These are phyloP conservation scores for Aphanomyces cochlioides DNA, from an alignment of 352 stramenopile species.

Conservation along the genomic window DNA sequence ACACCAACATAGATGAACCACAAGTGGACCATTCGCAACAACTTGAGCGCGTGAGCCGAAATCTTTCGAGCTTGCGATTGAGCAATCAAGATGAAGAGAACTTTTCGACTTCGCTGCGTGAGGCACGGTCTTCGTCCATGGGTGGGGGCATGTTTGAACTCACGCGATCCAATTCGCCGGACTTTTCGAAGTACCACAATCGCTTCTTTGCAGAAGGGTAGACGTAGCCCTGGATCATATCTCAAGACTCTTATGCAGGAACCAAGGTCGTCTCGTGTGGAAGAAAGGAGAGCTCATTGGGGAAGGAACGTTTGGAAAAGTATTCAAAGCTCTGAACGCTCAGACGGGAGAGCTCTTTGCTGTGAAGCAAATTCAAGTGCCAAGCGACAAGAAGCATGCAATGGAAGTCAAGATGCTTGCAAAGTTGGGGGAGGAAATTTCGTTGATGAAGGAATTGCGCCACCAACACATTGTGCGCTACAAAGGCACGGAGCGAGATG, in stretches of 20 bases:
- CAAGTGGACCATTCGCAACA: neutral
- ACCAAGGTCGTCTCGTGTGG: constrained; percentile 59
- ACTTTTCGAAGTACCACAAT: constrained; percentile 22
- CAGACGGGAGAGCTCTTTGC: constrained; percentile 88
- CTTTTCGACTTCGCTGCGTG: neutral
- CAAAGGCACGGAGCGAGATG: constrained; percentile 73
- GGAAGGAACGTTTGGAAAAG: constrained; percentile 91
- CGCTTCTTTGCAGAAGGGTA: constrained; percentile 14
- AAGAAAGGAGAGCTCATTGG: constrained; percentile 93
- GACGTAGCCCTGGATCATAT: constrained; percentile 20
- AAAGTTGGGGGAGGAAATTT: constrained; percentile 86
- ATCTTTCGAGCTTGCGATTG: neutral
- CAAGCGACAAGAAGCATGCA: constrained; percentile 50
- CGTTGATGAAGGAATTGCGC: constrained; percentile 91
- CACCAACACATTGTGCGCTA: constrained; percentile 96
- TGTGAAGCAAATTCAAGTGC: constrained; percentile 85
- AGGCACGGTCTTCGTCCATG: constrained; percentile 10
- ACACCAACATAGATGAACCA: too few species aligned
- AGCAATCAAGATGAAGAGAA: constrained; percentile 3
- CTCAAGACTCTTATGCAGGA: constrained; percentile 31
- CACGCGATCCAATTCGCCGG: constrained; percentile 28
- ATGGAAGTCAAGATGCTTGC: constrained; percentile 46
- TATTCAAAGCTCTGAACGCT: constrained; percentile 94
- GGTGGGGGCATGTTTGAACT: constrained; percentile 4
- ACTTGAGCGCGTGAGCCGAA: neutral